Evolutionary conservation across 805 yeast species (phyloP), one percentile per base, ranked within the genome.

Genomic region (Candida peoriensis): DNA sequence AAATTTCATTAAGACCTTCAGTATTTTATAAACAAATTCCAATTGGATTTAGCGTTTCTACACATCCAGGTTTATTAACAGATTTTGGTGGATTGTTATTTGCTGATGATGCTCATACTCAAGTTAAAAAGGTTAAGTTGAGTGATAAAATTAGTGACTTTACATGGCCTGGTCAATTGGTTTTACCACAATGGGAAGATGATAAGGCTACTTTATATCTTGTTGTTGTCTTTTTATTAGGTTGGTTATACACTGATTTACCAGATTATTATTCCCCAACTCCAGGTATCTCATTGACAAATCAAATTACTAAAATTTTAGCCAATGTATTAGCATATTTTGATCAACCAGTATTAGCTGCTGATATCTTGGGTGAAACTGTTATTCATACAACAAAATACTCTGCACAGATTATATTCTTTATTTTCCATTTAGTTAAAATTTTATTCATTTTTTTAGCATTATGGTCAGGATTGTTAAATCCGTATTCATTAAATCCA

Each of bases 161-260:
- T 33, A 70, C 76, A 35, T 81, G 94, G 86, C 96, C 96, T 13
- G 96, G 96, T 24, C 97, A 90, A 65, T 72, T 93, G 58, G 65
- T 93, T 38, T 50, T 81, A 14, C 96, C 96, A 4, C 58, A 67
- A 18, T 86, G 94, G 88, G 61, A 66, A 41, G 61, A 61, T 39
- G 66, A 74, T 50, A 47, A 59, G 19, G 61, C 64, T 40, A 43
- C 54, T n/a, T 68, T 64, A 20, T 69, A 59, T 43, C 63, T 68
- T 45, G 38, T 63, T 4, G 34, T 64, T 13, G 18, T 34, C 2
- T 11, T 59, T 4, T 61, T 85, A 48, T 33, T 72, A 8, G 60
- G 63, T 13, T 93, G 98, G 97, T 71, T 93, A 39, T 93, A 89
- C 59, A 79, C 95, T 2, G 97, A 93, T 63, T 70, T 93, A 56